Evolutionary conservation across 1,284 basidiomycete species (phyloP).

Genomic region (Sutorius eximius): DNA sequence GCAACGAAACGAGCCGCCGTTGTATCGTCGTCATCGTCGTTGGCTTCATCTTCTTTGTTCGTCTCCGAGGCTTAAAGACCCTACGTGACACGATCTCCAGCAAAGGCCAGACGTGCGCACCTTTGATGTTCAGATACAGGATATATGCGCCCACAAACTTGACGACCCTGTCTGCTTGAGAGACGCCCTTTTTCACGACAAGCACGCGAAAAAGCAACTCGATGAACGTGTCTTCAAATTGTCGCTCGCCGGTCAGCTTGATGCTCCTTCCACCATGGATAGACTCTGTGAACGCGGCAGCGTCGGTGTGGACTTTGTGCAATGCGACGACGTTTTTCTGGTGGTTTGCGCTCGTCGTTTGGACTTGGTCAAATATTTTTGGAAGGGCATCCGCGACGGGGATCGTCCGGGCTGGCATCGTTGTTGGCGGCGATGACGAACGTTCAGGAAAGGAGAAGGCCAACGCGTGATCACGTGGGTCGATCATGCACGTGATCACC

Average conservation of each 20-base stretch:
- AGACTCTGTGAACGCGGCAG: slow-evolving; percentile 56
- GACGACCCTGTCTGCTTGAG: slow-evolving; percentile 77
- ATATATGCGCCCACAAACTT: slow-evolving; percentile 87
- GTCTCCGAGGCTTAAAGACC: slow-evolving; percentile 33
- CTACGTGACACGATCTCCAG: not conserved
- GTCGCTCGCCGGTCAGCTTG: slow-evolving; percentile 76
- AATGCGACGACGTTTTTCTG: slow-evolving; percentile 90
- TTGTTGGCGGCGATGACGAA: not conserved
- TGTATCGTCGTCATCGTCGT: slow-evolving; percentile 63
- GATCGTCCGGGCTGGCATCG: slow-evolving; percentile 18
- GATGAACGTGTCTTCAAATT: slow-evolving; percentile 76
- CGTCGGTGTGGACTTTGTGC: slow-evolving; percentile 78
- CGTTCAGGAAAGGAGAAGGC: not conserved
- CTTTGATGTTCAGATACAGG: slow-evolving; percentile 76
- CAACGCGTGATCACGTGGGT: slow-evolving; percentile 19
- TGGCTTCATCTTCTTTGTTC: slow-evolving; percentile 39
- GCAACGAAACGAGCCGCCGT: slow-evolving; percentile 73
- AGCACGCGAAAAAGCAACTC: slow-evolving; percentile 73
- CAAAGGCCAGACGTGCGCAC: slow-evolving; percentile 41
- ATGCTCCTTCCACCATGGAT: slow-evolving; percentile 50
- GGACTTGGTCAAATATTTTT: slow-evolving; percentile 80
- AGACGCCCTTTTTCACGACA: slow-evolving; percentile 81
- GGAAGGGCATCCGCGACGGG: slow-evolving; percentile 19
- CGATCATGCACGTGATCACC: slow-evolving; percentile 6
- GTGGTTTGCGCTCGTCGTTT: slow-evolving; percentile 82